Conservation (phyloP, 257 asterid genomes). For the Plantago ovata region DNA sequence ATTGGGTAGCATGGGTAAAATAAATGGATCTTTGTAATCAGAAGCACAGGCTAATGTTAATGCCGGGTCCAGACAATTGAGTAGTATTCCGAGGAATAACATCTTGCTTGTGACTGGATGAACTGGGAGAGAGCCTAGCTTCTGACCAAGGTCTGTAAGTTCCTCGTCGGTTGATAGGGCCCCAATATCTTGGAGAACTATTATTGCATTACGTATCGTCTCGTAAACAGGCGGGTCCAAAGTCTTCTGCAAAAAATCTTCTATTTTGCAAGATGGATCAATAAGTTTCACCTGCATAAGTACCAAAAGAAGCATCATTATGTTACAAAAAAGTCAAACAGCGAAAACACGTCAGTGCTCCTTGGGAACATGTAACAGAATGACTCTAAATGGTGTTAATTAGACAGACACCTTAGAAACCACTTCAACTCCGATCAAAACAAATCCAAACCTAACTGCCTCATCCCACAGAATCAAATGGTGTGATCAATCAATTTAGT, state of each 20-base stretch:
- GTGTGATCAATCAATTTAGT: background rate
- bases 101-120: constrained; percentile 94
- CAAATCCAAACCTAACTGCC: background rate
- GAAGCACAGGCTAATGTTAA: constrained; percentile 89
- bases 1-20: constrained; percentile 60
- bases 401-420: no score
- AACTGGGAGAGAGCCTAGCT: constrained; percentile 82
- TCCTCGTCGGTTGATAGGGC: constrained; percentile 73
- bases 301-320: constrained; percentile 5
- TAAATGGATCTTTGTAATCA: constrained; percentile 76
- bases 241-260: constrained; percentile 74
- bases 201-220: constrained; percentile 74
- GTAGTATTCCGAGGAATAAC: constrained; percentile 69
- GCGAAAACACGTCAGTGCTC: background rate
- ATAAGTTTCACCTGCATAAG: constrained; percentile 74
- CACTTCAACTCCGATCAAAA: background rate
- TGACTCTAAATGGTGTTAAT: no score
- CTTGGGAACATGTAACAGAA: no score
- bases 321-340: background rate
- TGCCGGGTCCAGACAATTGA: constrained; percentile 95
- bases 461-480: background rate
- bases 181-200: constrained; percentile 80
- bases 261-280: constrained; percentile 72
- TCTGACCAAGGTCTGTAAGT: constrained; percentile 86
- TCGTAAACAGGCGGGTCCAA: constrained; percentile 84